Evolutionary conservation across 371 early-diverging fungal genomes (phyloP).

Genomic region (Lichtheimia corymbifera): DNA sequence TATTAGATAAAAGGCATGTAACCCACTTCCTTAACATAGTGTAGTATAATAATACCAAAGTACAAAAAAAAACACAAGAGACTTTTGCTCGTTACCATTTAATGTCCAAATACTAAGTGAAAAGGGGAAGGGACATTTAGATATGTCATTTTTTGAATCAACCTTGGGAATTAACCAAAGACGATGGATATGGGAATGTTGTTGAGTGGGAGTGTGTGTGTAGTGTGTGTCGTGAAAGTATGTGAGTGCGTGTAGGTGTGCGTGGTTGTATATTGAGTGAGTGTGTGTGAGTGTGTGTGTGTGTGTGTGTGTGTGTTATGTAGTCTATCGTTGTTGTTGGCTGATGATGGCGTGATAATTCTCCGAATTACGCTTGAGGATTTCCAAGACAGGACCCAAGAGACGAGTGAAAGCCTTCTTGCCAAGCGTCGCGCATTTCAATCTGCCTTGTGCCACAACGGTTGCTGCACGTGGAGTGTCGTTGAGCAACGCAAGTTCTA

Average conservation of each 20-base stretch:
- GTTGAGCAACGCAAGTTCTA: conserved; percentile 87
- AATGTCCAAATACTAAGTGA: too few relatives aligned
- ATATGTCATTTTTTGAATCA: too few relatives aligned
- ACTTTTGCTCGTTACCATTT: too few relatives aligned
- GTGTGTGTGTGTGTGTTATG: not conserved
- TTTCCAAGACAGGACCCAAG: conserved; percentile 89
- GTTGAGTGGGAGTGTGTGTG: not conserved
- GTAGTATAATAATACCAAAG: too few relatives aligned
- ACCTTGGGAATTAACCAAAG: too few relatives aligned
- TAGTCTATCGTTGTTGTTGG: conserved; percentile 16
- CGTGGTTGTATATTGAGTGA: not conserved
- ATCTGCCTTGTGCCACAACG: conserved; percentile 77
- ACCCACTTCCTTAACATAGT: too few relatives aligned
- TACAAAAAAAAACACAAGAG: too few relatives aligned
- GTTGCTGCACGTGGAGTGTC: conserved; percentile 92
- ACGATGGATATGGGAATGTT: not conserved
- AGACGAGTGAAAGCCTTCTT: conserved; percentile 91
- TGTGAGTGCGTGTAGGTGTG: not conserved
- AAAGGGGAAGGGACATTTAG: too few relatives aligned
- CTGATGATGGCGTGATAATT: conserved; percentile 60
- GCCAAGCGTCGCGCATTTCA: conserved; percentile 89
- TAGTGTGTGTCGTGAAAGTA: not conserved
- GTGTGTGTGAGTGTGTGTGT: not conserved
- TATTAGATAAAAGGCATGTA: too few relatives aligned
- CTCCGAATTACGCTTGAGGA: conserved; percentile 82